Percentiles rank a stretch among this genome's conserved stretches.
Evolutionary conservation across 352 stramenopile genomes (phyloP).

Genomic region (Pythium utonaiense): DNA sequence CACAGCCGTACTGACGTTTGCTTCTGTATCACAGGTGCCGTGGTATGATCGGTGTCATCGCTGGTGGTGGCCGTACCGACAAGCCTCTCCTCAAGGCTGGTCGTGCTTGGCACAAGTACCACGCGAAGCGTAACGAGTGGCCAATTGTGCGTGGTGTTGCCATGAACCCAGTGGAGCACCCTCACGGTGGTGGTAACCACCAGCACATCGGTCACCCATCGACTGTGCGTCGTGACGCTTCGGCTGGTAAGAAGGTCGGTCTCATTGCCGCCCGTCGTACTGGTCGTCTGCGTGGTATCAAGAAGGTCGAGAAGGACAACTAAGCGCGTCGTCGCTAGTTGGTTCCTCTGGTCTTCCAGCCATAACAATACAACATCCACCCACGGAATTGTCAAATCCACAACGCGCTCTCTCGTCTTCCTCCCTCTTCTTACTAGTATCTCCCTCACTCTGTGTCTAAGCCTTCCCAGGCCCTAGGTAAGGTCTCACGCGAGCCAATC

Average conservation of each 20-base stretch:
- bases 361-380: slow-evolving; percentile 14
- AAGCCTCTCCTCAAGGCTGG: slow-evolving; percentile 99
- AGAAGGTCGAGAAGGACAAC: slow-evolving; percentile 94
- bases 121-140: slow-evolving; percentile 99
- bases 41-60: slow-evolving; percentile 97
- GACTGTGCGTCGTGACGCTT: slow-evolving; percentile 92
- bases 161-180: slow-evolving; percentile 99
- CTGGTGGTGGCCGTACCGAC: slow-evolving; percentile 97
- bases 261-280: slow-evolving; percentile 97
- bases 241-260: slow-evolving; percentile 98
- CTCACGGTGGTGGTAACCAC: slow-evolving; percentile 99
- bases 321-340: slow-evolving; percentile 34
- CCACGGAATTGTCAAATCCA: slow-evolving; percentile 15
- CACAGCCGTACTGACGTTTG: slow-evolving; percentile 29
- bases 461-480: too few species aligned
- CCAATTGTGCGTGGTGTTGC: slow-evolving; percentile 98
- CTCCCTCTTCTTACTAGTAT: too few species aligned
- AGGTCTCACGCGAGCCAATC: too few species aligned
- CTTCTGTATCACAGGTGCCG: slow-evolving; percentile 77
- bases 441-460: too few species aligned
- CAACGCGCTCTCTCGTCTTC: background rate
- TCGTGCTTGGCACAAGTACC: slow-evolving; percentile 98
- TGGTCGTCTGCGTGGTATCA: slow-evolving; percentile 96
- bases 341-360: background rate
- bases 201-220: slow-evolving; percentile 99